These are phyloP conservation scores for Suillus sp. DNA, from an alignment of 768 basidiomycete species.

Conservation along the genomic window DNA sequence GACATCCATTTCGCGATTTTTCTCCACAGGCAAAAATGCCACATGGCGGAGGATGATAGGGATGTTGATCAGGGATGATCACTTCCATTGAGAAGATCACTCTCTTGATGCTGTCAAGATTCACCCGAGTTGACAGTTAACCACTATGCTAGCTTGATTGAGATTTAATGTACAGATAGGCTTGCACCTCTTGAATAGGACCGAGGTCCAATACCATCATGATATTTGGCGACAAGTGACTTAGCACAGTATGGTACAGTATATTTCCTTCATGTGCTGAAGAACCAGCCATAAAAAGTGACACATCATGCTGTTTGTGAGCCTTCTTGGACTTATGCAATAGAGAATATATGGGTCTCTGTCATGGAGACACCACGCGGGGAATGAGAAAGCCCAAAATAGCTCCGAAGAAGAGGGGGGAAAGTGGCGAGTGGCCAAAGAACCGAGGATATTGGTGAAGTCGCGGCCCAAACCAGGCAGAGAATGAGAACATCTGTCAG, in stretches of 20 bases:
- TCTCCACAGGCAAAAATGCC: slow-evolving; percentile 10
- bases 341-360: background rate
- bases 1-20: background rate
- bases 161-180: background rate
- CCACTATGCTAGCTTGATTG: background rate
- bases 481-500: slow-evolving; percentile 15
- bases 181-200: background rate
- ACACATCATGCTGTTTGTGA: background rate
- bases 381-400: slow-evolving; percentile 7
- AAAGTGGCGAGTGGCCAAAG: slow-evolving; percentile 13
- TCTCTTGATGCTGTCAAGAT: background rate
- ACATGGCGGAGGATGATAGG: background rate
- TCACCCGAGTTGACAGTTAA: background rate
- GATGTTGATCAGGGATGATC: slow-evolving; percentile 5
- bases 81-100: background rate
- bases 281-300: background rate
- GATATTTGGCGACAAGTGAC: background rate
- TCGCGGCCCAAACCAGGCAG: slow-evolving; percentile 4
- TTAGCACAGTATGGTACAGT: background rate
- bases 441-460: background rate
- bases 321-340: background rate
- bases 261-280: background rate
- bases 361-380: background rate
- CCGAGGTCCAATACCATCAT: background rate
- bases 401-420: slow-evolving; percentile 14